phyloP scores from a whole-genome alignment of 306 rosid genomes.

The Cucurbita pepo region DNA sequence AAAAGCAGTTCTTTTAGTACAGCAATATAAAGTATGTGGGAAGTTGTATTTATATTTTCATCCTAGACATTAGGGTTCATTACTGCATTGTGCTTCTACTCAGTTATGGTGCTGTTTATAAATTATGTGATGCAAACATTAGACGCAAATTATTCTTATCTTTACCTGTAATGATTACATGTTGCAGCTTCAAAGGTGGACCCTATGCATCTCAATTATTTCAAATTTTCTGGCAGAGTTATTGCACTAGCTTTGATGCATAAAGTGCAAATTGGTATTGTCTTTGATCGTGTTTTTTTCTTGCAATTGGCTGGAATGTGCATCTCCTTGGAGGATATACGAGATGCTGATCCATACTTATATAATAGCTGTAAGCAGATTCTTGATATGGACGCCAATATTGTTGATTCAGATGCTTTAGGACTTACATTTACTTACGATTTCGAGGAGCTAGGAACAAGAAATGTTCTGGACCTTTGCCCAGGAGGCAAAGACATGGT shows the following conservation, averaged over 20 bases:
- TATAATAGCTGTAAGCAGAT: conserved; percentile 71
- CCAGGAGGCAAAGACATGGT: conserved; percentile 45
- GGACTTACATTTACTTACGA: conserved; percentile 85
- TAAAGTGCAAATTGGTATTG: conserved; percentile 81
- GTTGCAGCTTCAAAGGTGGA: conserved; percentile 76
- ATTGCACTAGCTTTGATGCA: conserved; percentile 93
- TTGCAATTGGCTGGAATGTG: conserved; percentile 64
- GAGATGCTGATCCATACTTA: conserved; percentile 63
- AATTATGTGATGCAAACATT: background rate
- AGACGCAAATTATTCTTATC: background rate
- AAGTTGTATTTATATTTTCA: background rate
- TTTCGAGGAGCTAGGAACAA: conserved; percentile 73
- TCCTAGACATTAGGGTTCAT: background rate
- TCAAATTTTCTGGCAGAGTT: conserved; percentile 70
- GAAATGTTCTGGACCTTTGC: conserved; percentile 54
- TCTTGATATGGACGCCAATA: conserved; percentile 63
- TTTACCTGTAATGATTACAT: background rate
- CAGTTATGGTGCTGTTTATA: background rate
- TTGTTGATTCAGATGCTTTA: conserved; percentile 73
- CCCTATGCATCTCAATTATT: conserved; percentile 80
- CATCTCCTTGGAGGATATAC: conserved; percentile 58
- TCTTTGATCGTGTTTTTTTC: conserved; percentile 78
- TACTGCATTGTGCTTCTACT: background rate
- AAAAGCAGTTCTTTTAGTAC: background rate
- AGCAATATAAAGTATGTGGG: background rate